phyloP scores from a whole-genome alignment of 2,329 filamentous ascomycete species.

The Ceratocystis variospora region DNA sequence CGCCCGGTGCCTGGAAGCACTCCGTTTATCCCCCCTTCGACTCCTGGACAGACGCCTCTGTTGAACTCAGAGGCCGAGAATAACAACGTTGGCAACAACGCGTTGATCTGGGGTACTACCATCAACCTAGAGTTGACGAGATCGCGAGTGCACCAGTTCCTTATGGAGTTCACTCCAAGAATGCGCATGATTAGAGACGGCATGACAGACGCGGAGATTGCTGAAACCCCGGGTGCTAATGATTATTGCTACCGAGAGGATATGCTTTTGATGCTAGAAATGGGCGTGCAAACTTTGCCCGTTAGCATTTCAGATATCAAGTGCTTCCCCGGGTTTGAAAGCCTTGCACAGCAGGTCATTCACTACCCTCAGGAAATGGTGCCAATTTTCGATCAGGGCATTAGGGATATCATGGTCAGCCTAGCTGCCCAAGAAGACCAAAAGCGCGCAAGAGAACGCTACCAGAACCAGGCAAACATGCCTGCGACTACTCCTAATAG shows the following conservation, averaged over 20 bases:
- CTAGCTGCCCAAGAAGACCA: conserved; percentile 69
- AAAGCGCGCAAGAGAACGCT: conserved; percentile 25
- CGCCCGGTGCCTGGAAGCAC: conserved; percentile 20
- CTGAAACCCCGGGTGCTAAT: conserved; percentile 55
- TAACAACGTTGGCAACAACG: conserved; percentile 32
- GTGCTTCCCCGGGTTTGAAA: conserved; percentile 79
- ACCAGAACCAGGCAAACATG: conserved; percentile 44
- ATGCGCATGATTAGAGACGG: conserved; percentile 88
- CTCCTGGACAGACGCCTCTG: conserved; percentile 12
- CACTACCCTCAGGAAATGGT: conserved; percentile 94
- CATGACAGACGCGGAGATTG: conserved; percentile 61
- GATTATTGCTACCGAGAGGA: conserved; percentile 73
- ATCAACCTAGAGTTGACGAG: conserved; percentile 86
- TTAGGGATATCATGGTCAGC: conserved; percentile 89
- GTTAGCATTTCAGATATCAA: conserved; percentile 81
- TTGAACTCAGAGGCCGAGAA: conserved; percentile 56
- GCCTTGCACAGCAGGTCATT: conserved; percentile 90
- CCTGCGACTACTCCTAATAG: conserved; percentile 25
- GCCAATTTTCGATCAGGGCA: conserved; percentile 85
- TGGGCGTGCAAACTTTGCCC: conserved; percentile 74
- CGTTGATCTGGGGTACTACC: conserved; percentile 85
- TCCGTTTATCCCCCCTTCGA: conserved; percentile 15
- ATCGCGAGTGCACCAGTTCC: conserved; percentile 56
- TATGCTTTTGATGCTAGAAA: conserved; percentile 77
- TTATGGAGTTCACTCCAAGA: conserved; percentile 82